Evolutionary conservation across 106 monocot genomes (phyloP), one percentile per base, ranked within the genome.

Genomic region (Phalaenopsis aphrodite): DNA sequence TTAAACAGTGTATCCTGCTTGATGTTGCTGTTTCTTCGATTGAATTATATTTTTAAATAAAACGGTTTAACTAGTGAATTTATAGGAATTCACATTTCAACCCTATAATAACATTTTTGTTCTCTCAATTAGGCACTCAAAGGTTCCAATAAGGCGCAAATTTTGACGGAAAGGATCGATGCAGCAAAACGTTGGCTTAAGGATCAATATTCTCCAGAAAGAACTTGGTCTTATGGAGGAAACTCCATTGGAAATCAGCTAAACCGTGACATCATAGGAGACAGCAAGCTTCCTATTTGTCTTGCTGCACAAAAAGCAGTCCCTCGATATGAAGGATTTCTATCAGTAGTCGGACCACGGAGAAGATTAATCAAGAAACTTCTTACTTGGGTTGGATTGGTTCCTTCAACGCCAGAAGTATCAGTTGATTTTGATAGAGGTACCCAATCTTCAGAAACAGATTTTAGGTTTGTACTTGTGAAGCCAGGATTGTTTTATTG

Each of bases 301-400:
- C 87, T 98, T 84, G 98, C 94, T 71, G 92, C 92, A 64, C 92
- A 98, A 82, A 92, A 75, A 83, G 92, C 94, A 67, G 85, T 89
- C 19, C 89, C 90, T 82, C 92, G 83, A 48, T 98, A 98, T 82
- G 89, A 91, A 83, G 98, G 98, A 5, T 75, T 98, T 75, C 83
- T 98, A 39, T 98, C 98, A 69, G 82, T 92, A 55, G 75, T 85
- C 75, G 98, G 98, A 78, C 98, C 98, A 42, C 88, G 98, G 79
- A 92, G 91, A 23, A 86, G 98, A 75, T 94, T 98, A 73, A 77
- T 98, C 58, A 91, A 91, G 72, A 92, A 87, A 85, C 81, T 98
- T 39, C 86, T 98, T 68, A 85, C 72, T 72, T 94, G 92, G 92
- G 82, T 83, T 83, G 98, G 94, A 47, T 42, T 94, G 41, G 84